Evolutionary conservation across 2,329 filamentous ascomycete genomes (phyloP), one percentile per base, ranked within the genome.

Genomic region (Phyllosticta citriasiana): DNA sequence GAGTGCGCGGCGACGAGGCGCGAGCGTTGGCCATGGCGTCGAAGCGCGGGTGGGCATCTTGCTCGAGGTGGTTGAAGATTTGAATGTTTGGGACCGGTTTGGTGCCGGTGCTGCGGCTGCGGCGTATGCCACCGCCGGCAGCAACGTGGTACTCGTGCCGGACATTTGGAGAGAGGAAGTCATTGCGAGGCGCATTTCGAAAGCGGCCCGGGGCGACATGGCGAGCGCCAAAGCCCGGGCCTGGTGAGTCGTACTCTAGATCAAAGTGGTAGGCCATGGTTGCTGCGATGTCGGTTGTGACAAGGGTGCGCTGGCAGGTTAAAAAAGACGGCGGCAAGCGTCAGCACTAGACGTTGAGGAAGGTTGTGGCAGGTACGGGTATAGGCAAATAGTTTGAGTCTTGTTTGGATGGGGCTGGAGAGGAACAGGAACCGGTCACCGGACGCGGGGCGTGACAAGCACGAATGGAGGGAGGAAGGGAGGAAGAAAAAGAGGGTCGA

Each of bases 11-110:
- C 16, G 67, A 63, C 19, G 65, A 63, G 33, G 65, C 68, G 57
- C 63, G 66, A 60, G 72, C 70, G 22, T 74, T 68, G 53, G 69
- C 69, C 63, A 67, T 70, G 14, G 75, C 68, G 57, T 69, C 68
- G 8, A 68, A 70, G 58, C 61, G 72, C 52, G 66, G 72, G 53
- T 72, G 71, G 59, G 71, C 71, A 64, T 74, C 69, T 64, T 73
- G 72, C 58, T 70, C 70, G 59, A 74, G 73, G 60, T 74, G 75
- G 67, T 78, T 78, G 70, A 77, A 75, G 63, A 79, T 77, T 65
- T 76, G 77, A 64, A 79, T 73, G 55, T 76, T 73, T 19, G 77
- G 77, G n/a, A 69, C 70, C 14, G 76, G 76, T 25, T 70, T 65
- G 60, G 76, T 72, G 53, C 78, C 77, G 52, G 74, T 72, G 16